Base-by-base conservation (phyloP, 805 yeast species). In the Helenozyma baotianmanensis region DNA sequence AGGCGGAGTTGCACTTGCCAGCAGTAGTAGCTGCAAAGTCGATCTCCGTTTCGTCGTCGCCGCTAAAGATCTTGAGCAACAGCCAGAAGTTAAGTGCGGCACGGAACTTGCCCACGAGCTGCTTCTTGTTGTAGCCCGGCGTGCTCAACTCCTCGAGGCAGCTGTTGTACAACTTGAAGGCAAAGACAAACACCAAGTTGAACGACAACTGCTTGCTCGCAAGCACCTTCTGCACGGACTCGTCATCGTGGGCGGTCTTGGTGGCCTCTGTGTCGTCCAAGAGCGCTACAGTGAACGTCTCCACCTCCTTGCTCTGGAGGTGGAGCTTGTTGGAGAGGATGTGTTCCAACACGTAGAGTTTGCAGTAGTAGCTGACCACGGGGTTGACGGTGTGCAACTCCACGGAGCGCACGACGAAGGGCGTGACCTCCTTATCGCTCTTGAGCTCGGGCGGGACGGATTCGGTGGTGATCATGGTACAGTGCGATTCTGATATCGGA, bases 281-380 rank as follows among this genome's bases (percentile, higher is more conserved):
- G 27, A 92, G 59, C 2, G 54, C 50, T 29, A 80, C 60, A 0
- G 90, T 85, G 45, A 74, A 76, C 2, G 46, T 48, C 10, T 85
- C 86, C 18, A 74, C 73, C 10, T 71, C 81, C 6, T 65, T 60
- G 38, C 74, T 73, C 2, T 62, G 46, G 14, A 72, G 60, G 49
- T 88, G 96, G 14, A 80, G 60, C 35, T 76, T 72, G 26, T 71
- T 57, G 23, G 68, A 67, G 14, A 90, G 60, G 3, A 90, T 78
- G 47, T 75, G 66, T 54, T 89, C 90, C 3, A 84, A 80, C 0
- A 88, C 84, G 50, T 82, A 80, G 30, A 49, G 42, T 54, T 68
- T 70, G 57, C 92, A 82, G 56, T 74, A 83, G 56, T 85, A 86
- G 4, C 90, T 66, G 18, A 86, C 72, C 9, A 80, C 60, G 0